Evolutionary conservation across 495 filamentous ascomycete species (phyloP), one percentile per base, ranked within the genome.

Genomic region (Aspergillus funiculosus): DNA sequence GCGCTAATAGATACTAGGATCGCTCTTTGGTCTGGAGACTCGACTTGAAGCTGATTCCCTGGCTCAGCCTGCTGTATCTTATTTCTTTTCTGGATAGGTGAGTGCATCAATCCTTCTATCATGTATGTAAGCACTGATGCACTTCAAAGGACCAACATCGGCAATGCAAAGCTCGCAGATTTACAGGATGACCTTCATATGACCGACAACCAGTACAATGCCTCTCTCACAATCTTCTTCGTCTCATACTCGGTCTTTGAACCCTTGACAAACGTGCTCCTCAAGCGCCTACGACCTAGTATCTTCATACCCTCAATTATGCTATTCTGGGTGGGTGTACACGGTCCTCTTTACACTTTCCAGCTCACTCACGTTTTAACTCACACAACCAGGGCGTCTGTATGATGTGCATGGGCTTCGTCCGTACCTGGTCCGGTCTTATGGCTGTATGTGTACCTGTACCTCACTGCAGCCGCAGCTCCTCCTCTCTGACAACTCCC

Each of bases 201-300:
- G 70, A 78, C 72, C 4, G 65, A 76, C 28, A 65, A 72, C 14
- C 79, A 90, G 57, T 96, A 89, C 66, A 94, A 91, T 60, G 74
- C 75, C 7, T 72, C 81, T 4, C 75, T 95, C 1, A 83, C 83
- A 26, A 85, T 95, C 56, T 96, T 95, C 68, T 97, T 96, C 71
- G 77, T 94, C 19, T 94, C 87, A 15, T 97, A 97, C 63, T 75
- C 87, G 27, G 64, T 89, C 28, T 87, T 89, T 48, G 90, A 95
- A 71, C 89, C 89, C 0, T 48, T 90, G 25, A 94, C 89, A 30
- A 96, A 97, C 61, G 63, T 96, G 38, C 64, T 97, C 15, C 79
- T 97, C 45, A 96, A 96, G 66, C 73, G 69, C 3, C 58, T 83
- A 36, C 81, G 82, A 11, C 78, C 81, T 9, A 87, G 83, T 57